Evolutionary conservation across 768 basidiomycete species (phyloP).

Genomic region (Leucosporidium creatinivorum): DNA sequence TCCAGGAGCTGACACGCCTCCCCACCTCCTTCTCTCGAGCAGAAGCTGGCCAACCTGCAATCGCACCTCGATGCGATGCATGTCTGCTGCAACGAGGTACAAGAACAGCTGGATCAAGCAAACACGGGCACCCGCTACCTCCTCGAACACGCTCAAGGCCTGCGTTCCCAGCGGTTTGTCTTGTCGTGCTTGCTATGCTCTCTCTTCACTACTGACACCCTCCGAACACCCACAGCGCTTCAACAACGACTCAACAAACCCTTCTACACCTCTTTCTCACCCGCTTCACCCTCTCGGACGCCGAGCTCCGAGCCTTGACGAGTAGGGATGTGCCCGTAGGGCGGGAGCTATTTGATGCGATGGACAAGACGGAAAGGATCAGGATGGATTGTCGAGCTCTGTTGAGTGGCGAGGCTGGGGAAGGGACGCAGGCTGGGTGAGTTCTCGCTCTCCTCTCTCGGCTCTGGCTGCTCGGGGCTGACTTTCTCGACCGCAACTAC

Average conservation of each 20-base stretch:
- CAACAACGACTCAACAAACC: constrained; percentile 23
- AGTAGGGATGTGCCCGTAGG: constrained; percentile 74
- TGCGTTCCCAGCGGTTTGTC: constrained; percentile 42
- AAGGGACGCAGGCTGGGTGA: constrained; percentile 43
- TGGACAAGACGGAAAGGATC: constrained; percentile 79
- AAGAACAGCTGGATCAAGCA: constrained; percentile 32
- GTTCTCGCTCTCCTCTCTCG: constrained; percentile 18
- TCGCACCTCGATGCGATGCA: constrained; percentile 73
- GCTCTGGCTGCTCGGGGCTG: constrained; percentile 45
- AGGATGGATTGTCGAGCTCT: constrained; percentile 76
- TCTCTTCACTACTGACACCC: not conserved
- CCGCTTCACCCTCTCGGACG: constrained; percentile 72
- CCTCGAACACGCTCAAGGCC: constrained; percentile 40
- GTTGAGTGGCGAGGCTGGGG: constrained; percentile 56
- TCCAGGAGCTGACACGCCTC: constrained; percentile 42
- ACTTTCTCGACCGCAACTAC: constrained; percentile 14
- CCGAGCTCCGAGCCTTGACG: constrained; percentile 64
- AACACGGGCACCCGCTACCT: constrained; percentile 35
- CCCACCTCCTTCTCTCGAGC: not conserved
- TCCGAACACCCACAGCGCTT: not conserved
- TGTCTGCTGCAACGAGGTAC: constrained; percentile 33
- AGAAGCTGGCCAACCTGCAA: constrained; percentile 82
- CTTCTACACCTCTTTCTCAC: constrained; percentile 69
- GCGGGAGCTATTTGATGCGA: constrained; percentile 65
- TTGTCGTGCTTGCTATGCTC: not conserved